Evolutionary conservation across 129 eudicot genomes (phyloP).

Genomic region (Lonicera japonica): DNA sequence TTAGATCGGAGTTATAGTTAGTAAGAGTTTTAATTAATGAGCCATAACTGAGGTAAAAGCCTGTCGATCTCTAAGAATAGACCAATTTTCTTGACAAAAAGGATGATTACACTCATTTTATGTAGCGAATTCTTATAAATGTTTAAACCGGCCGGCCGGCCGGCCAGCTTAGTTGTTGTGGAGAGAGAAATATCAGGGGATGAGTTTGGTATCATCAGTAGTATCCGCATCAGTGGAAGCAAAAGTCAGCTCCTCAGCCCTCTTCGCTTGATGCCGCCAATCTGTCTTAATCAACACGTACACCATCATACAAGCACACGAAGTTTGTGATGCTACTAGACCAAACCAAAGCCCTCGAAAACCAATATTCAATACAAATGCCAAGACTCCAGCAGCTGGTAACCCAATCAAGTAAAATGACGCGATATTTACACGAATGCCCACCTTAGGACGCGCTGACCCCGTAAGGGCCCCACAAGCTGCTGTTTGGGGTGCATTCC

Average conservation of each 20-base stretch:
- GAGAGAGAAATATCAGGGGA: slow-evolving; percentile 21
- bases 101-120: slow-evolving; percentile 19
- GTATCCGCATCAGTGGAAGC: slow-evolving; percentile 37
- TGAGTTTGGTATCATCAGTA: slow-evolving; percentile 40
- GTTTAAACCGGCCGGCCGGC: too few relatives aligned
- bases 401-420: slow-evolving; percentile 80
- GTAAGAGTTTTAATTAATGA: neutral
- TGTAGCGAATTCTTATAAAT: neutral
- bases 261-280: slow-evolving; percentile 70
- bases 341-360: slow-evolving; percentile 80
- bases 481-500: slow-evolving; percentile 76
- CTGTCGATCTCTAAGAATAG: neutral
- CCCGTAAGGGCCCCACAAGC: slow-evolving; percentile 77
- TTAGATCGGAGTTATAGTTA: neutral
- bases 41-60: neutral
- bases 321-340: slow-evolving; percentile 57
- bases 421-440: slow-evolving; percentile 54
- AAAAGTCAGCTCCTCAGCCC: slow-evolving; percentile 66
- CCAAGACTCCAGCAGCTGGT: slow-evolving; percentile 46
- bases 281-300: slow-evolving; percentile 50
- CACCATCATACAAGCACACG: slow-evolving; percentile 63
- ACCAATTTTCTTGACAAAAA: slow-evolving; percentile 4
- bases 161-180: neutral
- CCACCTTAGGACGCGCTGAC: slow-evolving; percentile 70
- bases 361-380: slow-evolving; percentile 54